These are phyloP conservation scores for Curvularia sp. DNA, from an alignment of 2,329 filamentous ascomycete species.

Conservation along the genomic window DNA sequence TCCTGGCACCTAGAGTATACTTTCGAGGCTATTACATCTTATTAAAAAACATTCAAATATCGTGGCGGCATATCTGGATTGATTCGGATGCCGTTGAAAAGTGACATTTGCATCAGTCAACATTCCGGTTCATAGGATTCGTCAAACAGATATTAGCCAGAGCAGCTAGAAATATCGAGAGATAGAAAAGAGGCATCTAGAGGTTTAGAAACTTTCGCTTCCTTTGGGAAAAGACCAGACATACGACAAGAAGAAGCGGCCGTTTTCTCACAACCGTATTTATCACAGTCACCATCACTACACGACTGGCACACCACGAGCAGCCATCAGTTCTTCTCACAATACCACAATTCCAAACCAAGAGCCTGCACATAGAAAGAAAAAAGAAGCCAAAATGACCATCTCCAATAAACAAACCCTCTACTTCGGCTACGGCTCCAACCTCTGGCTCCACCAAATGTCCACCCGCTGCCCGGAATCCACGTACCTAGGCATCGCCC, in stretches of 20 bases:
- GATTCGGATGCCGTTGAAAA: background rate
- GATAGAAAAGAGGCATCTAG: background rate
- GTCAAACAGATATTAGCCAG: background rate
- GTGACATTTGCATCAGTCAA: background rate
- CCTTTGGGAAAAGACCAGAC: too few relatives aligned
- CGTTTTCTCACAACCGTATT: background rate
- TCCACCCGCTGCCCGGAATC: conserved; percentile 63
- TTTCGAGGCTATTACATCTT: background rate
- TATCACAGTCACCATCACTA: background rate
- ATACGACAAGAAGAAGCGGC: background rate
- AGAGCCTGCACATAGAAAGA: too few relatives aligned
- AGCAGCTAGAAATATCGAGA: background rate
- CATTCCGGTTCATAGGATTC: background rate
- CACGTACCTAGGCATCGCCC: conserved; percentile 63
- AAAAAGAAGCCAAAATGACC: conserved; percentile 11
- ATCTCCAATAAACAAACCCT: conserved; percentile 42
- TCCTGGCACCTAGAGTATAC: background rate
- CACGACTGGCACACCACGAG: background rate
- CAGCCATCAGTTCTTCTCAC: background rate
- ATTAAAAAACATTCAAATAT: background rate
- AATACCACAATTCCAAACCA: too few relatives aligned
- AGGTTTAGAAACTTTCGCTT: too few relatives aligned
- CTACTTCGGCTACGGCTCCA: conserved; percentile 76
- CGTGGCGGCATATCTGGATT: background rate
- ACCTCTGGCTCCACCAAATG: conserved; percentile 73